These are phyloP conservation scores for Cutaneotrichosporon curvatum DNA, from an alignment of 1,284 basidiomycete genomes.

Conservation along the genomic window DNA sequence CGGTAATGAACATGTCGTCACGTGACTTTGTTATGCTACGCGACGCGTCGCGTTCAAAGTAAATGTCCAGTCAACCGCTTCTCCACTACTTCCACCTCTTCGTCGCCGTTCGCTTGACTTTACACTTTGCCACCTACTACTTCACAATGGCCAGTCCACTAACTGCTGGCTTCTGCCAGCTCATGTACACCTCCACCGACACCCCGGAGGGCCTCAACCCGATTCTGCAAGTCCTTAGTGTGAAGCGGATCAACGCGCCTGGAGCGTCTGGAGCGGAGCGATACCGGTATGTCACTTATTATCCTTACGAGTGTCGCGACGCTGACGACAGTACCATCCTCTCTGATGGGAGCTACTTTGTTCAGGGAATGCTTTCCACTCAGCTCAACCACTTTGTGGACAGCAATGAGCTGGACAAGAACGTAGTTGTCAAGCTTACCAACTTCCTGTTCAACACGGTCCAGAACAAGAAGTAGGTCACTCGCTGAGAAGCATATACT, in stretches of 20 bases:
- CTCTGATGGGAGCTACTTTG: constrained; percentile 69
- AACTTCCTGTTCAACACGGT: constrained; percentile 78
- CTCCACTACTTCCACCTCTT: not conserved
- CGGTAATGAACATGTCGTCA: too few species aligned
- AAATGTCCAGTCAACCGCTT: constrained; percentile 7
- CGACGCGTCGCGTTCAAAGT: constrained; percentile 10
- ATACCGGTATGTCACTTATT: constrained; percentile 38
- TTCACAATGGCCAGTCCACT: constrained; percentile 31
- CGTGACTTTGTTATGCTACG: constrained; percentile 9
- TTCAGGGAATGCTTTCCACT: constrained; percentile 92
- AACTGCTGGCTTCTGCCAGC: constrained; percentile 36
- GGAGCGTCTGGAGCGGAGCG: constrained; percentile 39
- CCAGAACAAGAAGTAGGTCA: constrained; percentile 66
- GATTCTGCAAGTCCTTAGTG: constrained; percentile 69
- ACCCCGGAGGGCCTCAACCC: constrained; percentile 51
- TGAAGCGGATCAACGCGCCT: constrained; percentile 60
- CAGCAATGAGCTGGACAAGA: constrained; percentile 60
- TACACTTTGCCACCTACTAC: not conserved
- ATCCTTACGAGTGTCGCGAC: not conserved
- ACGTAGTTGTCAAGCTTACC: constrained; percentile 66
- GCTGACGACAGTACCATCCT: constrained; percentile 46
- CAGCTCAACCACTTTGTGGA: constrained; percentile 75
- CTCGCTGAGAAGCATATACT: not conserved
- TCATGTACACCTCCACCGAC: constrained; percentile 25
- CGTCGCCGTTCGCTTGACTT: not conserved